Evolutionary conservation across 2,329 filamentous ascomycete genomes (phyloP), one percentile per base, ranked within the genome.

Genomic region (Parascedosporium putredinis): DNA sequence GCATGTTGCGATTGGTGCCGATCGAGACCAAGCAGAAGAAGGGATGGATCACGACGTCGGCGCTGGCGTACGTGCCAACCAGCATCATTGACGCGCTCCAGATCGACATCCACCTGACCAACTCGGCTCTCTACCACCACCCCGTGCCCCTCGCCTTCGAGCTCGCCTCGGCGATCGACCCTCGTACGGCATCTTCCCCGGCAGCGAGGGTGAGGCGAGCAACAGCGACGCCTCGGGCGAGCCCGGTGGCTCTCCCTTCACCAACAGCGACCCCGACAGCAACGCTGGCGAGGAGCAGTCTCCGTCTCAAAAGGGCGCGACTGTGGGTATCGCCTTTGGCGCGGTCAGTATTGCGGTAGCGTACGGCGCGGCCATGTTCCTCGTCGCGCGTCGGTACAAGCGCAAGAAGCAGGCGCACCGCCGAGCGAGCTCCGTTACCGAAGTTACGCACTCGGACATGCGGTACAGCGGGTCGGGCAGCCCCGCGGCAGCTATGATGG

Each of bases 301-400:
- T 5, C 71, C 83, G 43, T 78, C 78, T 54, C 71, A 78, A 60
- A 72, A 72, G 59, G 81, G 78, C 38, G 83, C 81, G 29, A 82
- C 77, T 1, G 79, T 77, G 22, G 81, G 78, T 55, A 82, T 95
- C 59, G 87, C 84, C 51, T 75, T 88, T 20, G 88, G 87, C 59
- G 84, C 87, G 23, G 79, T 90, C 27, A 78, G 79, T 40, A 83
- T 89, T 60, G 88, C 87, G 38, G 85, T 83, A 47, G 83, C 88
- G n/a, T 95, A 95, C 58, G 90, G 89, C 61, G 87, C 86, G 10
- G 89, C 88, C 64, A 95, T 96, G 90, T 91, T 95, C 71, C 83
- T 93, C 60, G 81, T 95, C 56, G 90, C 90, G 46, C 83, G 89
- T 54, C 80, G 90, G 53, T 95, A 95, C 76, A 88, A 90, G 75